Evolutionary conservation across 208 protist genomes (phyloP), one percentile per base, ranked within the genome.

Genomic region (Crithidia sp.): DNA sequence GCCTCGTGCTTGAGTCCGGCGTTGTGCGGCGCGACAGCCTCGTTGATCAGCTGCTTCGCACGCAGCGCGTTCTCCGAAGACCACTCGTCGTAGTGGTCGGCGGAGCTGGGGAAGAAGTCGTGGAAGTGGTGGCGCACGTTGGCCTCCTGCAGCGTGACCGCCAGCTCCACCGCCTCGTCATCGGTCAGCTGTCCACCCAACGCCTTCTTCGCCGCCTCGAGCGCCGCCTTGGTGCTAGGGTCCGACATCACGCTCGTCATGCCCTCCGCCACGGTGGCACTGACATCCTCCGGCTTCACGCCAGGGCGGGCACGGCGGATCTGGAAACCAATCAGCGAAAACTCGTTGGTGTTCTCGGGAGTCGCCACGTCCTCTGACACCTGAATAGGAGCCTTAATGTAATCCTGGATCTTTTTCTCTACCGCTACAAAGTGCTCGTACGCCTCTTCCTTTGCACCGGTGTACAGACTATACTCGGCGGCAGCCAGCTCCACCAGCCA

Each of bases 391-490:
- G 79, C 63, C 40, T 81, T 74, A 61, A 94, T 83, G 74, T 79
- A 91, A 16, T 71, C 67, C 40, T 77, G 57, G 57, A 93, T 93
- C 50, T 88, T 81, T 19, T 70, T 67, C 71, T 93, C 87, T 53
- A 96, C 68, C 28, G 83, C 74, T 36, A 43, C 60, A 65, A 96
- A 88, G 49, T 75, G 59, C 14, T 87, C 55, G 54, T 92, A 90
- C 1, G 89, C 87, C 39, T 86, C 82, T 52, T 90, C 77, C 14
- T 67, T 74, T 8, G 85, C 83, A 9, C 89, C 92, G 14, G 83
- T 81, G 75, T 96, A 96, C 45, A 96, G 76, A 47, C 64, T 84
- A 81, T 86, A 96, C 67, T 96, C 89, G 9, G 90, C 88, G 17
- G 69, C 77, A 6, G 77, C 89, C 67, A 96, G 76, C 66, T 90